Conservation (phyloP, 495 filamentous ascomycete species). For the Cudoniella acicularis region DNA sequence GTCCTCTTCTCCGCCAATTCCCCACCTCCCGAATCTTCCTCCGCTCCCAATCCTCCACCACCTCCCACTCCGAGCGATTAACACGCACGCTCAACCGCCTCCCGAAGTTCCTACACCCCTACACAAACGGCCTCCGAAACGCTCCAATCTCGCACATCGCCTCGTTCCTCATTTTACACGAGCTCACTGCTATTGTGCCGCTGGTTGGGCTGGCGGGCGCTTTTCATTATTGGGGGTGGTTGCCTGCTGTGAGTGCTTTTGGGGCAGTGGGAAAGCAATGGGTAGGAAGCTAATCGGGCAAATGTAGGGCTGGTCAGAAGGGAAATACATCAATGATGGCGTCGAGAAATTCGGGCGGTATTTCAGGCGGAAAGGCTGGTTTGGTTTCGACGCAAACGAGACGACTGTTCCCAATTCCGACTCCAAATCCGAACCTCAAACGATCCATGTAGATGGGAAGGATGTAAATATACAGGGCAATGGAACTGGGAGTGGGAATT, state of each 20-base stretch:
- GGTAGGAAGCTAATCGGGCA: conserved; percentile 16
- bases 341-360: conserved; percentile 40
- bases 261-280: not conserved
- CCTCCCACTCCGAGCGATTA: conserved; percentile 38
- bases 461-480: too few relatives aligned
- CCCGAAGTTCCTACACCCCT: conserved; percentile 53
- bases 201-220: conserved; percentile 66
- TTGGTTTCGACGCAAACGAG: too few relatives aligned
- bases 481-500: conserved; percentile 17
- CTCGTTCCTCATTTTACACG: conserved; percentile 87
- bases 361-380: conserved; percentile 44
- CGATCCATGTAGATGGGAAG: conserved; percentile 7
- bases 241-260: conserved; percentile 47
- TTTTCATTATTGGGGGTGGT: conserved; percentile 73
- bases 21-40: not conserved
- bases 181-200: conserved; percentile 81
- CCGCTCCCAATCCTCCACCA: too few relatives aligned
- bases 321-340: conserved; percentile 39
- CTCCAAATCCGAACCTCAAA: too few relatives aligned
- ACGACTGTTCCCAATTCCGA: too few relatives aligned
- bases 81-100: conserved; percentile 55
- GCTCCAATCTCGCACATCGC: conserved; percentile 80
- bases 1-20: too few relatives aligned
- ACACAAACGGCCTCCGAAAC: conserved; percentile 61
- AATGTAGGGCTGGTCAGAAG: conserved; percentile 22